phyloP scores from a whole-genome alignment of 768 basidiomycete genomes.

The Lentinula guzmanii region DNA sequence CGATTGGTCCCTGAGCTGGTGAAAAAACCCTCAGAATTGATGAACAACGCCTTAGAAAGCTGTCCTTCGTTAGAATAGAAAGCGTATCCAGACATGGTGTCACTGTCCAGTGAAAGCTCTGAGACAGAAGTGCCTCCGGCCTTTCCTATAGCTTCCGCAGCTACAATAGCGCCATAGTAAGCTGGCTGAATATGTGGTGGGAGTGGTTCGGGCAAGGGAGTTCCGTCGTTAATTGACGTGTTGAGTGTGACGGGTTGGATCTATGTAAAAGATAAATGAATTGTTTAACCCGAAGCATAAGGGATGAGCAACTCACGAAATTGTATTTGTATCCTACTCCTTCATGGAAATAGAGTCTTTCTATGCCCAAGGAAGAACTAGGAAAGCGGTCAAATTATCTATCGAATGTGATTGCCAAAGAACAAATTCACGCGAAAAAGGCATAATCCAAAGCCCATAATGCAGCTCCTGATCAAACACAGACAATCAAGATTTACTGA shows the following conservation, averaged over 20 bases:
- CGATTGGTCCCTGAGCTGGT: slow-evolving; percentile 23
- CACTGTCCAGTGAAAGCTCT: slow-evolving; percentile 44
- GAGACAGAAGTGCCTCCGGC: slow-evolving; percentile 32
- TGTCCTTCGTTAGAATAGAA: slow-evolving; percentile 38
- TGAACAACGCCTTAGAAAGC: slow-evolving; percentile 46
- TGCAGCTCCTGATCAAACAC: slow-evolving; percentile 65
- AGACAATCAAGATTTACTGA: slow-evolving; percentile 31
- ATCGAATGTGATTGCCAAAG: background rate
- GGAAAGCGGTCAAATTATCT: background rate
- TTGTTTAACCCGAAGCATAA: background rate
- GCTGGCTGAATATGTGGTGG: slow-evolving; percentile 58
- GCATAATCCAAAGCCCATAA: slow-evolving; percentile 66
- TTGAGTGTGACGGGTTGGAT: slow-evolving; percentile 59
- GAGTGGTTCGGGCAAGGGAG: slow-evolving; percentile 39
- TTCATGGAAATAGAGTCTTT: slow-evolving; percentile 55
- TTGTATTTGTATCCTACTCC: slow-evolving; percentile 72
- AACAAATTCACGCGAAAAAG: slow-evolving; percentile 40
- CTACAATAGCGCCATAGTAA: slow-evolving; percentile 61
- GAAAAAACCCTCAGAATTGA: slow-evolving; percentile 53
- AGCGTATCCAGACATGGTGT: slow-evolving; percentile 53
- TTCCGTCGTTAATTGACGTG: slow-evolving; percentile 51
- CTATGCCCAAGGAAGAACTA: slow-evolving; percentile 8
- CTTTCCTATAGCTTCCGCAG: slow-evolving; percentile 49
- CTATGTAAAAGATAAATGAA: slow-evolving; percentile 22
- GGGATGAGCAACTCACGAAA: slow-evolving; percentile 29